Conservation (phyloP, 108 stramenopile genomes). For the Cyclotella atomus region DNA sequence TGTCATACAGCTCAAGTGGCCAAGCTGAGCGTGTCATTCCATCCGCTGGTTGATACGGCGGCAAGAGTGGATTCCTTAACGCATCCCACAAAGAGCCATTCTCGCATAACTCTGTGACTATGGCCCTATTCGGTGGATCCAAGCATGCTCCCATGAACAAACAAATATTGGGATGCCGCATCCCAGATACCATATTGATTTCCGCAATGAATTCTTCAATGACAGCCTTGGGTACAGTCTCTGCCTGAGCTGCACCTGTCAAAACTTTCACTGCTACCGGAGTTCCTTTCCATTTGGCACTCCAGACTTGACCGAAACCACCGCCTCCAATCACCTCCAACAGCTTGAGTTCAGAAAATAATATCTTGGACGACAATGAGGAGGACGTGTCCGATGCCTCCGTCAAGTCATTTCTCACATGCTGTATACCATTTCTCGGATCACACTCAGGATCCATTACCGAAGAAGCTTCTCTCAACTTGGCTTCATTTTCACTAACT, state of each 20-base stretch:
- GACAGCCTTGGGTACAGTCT: conserved; percentile 73
- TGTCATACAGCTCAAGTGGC: conserved; percentile 63
- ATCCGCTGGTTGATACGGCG: conserved; percentile 68
- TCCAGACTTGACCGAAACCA: conserved; percentile 92
- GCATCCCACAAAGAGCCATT: conserved; percentile 90
- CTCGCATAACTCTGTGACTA: conserved; percentile 88
- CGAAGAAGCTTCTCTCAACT: conserved; percentile 40
- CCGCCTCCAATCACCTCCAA: conserved; percentile 89
- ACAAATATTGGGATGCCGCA: conserved; percentile 95
- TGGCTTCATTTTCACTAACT: conserved; percentile 43
- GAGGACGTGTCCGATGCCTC: conserved; percentile 68
- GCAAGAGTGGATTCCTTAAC: conserved; percentile 66
- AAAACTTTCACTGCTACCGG: conserved; percentile 91
- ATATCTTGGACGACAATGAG: conserved; percentile 64
- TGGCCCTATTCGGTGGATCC: conserved; percentile 85
- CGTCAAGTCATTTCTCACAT: conserved; percentile 75
- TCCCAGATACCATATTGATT: conserved; percentile 84
- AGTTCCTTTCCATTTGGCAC: conserved; percentile 82
- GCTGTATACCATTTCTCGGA: conserved; percentile 76
- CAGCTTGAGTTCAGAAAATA: conserved; percentile 74
- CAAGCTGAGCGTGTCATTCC: conserved; percentile 65
- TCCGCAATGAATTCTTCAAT: conserved; percentile 87
- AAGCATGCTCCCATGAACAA: conserved; percentile 95
- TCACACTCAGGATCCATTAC: conserved; percentile 61
- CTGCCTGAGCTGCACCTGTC: conserved; percentile 76